A percentile compares a stretch with the other conserved stretches of the same genome.
Conservation (phyloP, 2,329 filamentous ascomycete genomes). For the Fonsecaea nubica region DNA sequence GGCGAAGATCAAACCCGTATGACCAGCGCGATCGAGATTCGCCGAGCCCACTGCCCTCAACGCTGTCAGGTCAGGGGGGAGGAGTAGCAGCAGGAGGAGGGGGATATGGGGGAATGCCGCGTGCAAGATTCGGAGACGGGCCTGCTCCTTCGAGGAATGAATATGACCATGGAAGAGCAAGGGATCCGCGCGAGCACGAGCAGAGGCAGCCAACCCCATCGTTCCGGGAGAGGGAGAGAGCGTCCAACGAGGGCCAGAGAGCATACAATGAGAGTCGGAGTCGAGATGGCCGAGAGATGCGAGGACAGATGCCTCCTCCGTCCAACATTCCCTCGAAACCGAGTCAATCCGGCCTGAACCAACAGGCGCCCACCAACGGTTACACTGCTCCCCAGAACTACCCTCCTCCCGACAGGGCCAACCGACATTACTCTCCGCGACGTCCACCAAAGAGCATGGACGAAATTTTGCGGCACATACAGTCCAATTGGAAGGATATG, state of each 20-base stretch:
- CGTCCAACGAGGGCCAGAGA: conserved; percentile 32
- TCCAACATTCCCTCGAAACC: conserved; percentile 31
- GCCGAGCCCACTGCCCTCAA: conserved; percentile 23
- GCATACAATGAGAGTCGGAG: conserved; percentile 32
- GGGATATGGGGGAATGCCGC: conserved; percentile 38
- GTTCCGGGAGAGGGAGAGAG: conserved; percentile 35
- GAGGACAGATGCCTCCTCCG: conserved; percentile 33
- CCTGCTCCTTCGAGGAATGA: conserved; percentile 28
- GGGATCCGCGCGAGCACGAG: conserved; percentile 31
- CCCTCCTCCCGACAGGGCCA: conserved; percentile 29
- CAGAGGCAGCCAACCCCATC: conserved; percentile 28
- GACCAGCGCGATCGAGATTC: conserved; percentile 35
- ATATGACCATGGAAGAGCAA: conserved; percentile 26
- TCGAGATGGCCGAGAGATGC: conserved; percentile 30
- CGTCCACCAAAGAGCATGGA: conserved; percentile 39
- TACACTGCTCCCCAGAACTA: conserved; percentile 21
- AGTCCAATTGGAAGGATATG: conserved; percentile 91
- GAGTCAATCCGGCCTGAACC: conserved; percentile 27
- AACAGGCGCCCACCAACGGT: conserved; percentile 27
- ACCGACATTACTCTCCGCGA: conserved; percentile 33
- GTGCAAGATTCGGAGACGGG: conserved; percentile 28
- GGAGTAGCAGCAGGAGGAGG: conserved; percentile 22
- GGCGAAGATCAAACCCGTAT: conserved; percentile 37
- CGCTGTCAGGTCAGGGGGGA: conserved; percentile 27
- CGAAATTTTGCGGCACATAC: conserved; percentile 63